Evolutionary conservation across 371 early-diverging fungal genomes (phyloP).

Genomic region (Mortierella sp.): DNA sequence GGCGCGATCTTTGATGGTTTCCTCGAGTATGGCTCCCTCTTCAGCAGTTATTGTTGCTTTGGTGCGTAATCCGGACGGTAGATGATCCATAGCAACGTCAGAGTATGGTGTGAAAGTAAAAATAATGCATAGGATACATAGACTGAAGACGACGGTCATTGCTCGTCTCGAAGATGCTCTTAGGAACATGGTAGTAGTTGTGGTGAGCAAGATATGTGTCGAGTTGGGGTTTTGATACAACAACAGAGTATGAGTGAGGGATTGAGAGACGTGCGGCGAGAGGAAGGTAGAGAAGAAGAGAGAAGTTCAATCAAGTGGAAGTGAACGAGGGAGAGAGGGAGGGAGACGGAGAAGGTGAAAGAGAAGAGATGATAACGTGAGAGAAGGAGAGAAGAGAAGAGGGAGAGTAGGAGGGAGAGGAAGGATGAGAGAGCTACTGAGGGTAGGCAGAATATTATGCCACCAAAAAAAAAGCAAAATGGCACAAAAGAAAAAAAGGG

Average conservation of each 20-base stretch:
- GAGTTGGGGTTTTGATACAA: not conserved
- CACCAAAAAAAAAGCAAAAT: no score
- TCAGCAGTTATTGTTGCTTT: not conserved
- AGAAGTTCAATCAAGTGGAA: no score
- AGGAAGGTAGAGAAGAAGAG: not conserved
- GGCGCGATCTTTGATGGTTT: not conserved
- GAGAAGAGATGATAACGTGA: not conserved
- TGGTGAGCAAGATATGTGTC: not conserved
- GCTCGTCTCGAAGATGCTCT: slow-evolving; percentile 29
- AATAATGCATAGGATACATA: slow-evolving; percentile 33
- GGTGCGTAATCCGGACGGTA: slow-evolving; percentile 16
- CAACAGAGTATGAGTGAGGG: not conserved
- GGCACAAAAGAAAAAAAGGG: no score
- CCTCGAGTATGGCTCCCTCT: not conserved
- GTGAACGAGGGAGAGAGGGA: not conserved
- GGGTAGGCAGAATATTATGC: no score
- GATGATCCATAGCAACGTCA: slow-evolving; percentile 15
- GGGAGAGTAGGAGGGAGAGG: not conserved
- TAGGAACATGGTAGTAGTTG: not conserved
- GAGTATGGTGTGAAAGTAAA: slow-evolving; percentile 36
- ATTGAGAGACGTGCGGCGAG: not conserved
- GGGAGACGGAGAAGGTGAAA: no score
- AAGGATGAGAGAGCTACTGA: not conserved
- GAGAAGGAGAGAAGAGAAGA: slow-evolving; percentile 6
- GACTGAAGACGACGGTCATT: slow-evolving; percentile 25